These are phyloP conservation scores for Serendipita vermifera DNA, from an alignment of 768 basidiomycete genomes.

Conservation along the genomic window DNA sequence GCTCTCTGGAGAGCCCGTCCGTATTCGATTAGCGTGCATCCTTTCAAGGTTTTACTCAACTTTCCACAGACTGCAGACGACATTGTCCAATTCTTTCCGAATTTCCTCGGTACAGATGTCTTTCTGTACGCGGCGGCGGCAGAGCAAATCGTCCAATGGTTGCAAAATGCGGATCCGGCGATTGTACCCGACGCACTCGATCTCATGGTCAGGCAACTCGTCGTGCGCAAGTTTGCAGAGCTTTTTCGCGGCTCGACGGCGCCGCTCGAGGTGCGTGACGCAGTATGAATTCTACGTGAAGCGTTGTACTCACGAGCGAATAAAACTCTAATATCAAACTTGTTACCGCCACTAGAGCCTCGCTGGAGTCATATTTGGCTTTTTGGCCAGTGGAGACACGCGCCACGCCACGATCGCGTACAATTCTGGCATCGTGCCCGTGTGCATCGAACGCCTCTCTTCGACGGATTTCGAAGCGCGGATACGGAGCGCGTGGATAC, in stretches of 20 bases:
- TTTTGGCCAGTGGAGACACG: background rate
- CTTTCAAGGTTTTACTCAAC: too few species aligned
- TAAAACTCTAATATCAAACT: background rate
- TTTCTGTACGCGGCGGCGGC: background rate
- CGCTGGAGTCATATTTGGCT: background rate
- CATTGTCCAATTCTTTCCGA: background rate
- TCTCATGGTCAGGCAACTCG: background rate
- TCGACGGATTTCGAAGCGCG: background rate
- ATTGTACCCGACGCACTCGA: background rate
- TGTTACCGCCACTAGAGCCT: background rate
- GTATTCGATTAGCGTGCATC: too few species aligned
- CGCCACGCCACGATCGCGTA: constrained; percentile 6
- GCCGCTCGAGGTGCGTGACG: background rate
- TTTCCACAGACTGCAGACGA: constrained; percentile 7
- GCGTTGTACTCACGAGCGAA: background rate
- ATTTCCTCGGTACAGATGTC: background rate
- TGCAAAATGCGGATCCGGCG: background rate
- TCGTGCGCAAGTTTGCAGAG: background rate
- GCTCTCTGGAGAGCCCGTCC: too few species aligned
- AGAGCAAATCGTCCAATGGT: background rate
- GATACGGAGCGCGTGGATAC: background rate
- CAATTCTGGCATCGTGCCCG: background rate
- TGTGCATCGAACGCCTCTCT: background rate
- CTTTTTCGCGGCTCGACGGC: background rate
- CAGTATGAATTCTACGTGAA: background rate